These are phyloP conservation scores for Physcomitrium patens DNA, from an alignment of 225 moss, liverwort and hornwort species.

Conservation along the genomic window DNA sequence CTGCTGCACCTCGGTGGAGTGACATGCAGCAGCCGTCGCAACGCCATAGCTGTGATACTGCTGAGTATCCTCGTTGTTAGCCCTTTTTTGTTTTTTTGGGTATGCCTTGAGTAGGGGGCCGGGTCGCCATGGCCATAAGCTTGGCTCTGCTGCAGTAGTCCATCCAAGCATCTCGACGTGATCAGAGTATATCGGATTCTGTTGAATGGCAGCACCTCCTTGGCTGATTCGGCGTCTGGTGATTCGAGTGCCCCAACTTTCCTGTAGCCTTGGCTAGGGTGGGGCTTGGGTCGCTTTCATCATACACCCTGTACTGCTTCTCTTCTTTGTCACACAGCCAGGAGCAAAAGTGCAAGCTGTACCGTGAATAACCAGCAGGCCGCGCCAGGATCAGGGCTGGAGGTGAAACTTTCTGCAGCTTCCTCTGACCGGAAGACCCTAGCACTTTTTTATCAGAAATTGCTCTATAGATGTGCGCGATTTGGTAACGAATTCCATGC, in stretches of 20 bases:
- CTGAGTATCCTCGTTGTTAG: neutral
- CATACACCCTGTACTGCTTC: neutral
- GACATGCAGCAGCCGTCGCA: neutral
- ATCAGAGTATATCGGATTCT: slow-evolving; percentile 12
- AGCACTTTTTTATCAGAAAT: too few relatives aligned
- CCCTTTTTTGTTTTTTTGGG: neutral
- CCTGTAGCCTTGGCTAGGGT: neutral
- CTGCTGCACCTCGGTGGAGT: slow-evolving; percentile 16
- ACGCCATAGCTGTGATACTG: neutral
- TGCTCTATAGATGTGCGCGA: too few relatives aligned
- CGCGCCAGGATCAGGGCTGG: too few relatives aligned
- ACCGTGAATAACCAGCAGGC: neutral
- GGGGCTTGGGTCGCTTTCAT: slow-evolving; percentile 4
- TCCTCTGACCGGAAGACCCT: neutral
- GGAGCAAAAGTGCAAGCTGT: neutral
- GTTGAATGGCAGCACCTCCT: slow-evolving; percentile 23
- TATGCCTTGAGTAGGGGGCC: slow-evolving; percentile 3
- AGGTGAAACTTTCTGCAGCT: neutral
- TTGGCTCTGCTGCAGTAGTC: neutral
- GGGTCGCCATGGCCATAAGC: neutral
- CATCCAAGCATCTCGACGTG: neutral
- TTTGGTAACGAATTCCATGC: too few relatives aligned
- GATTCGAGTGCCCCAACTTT: neutral
- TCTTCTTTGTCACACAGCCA: neutral
- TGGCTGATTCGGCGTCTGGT: neutral